Base-by-base conservation (phyloP, 2,329 filamentous ascomycete species). In the Incumbomyces lentus region DNA sequence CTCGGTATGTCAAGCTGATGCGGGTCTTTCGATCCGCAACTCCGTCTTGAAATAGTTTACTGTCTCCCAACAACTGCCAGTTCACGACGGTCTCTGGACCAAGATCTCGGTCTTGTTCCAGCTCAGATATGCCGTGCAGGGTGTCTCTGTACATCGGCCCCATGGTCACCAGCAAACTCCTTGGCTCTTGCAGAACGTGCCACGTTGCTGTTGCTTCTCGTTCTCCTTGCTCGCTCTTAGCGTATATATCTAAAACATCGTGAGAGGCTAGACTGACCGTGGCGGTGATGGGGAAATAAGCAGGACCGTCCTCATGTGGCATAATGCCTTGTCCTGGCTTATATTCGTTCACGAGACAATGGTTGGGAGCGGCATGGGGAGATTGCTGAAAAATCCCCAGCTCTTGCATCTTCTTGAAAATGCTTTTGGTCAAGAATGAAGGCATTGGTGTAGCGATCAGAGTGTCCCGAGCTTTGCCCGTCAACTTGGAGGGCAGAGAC, bases 291-390 rank as follows among this genome's bases (percentile, higher is more conserved):
- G 84, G 84, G 60, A 84, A 76, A 62, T 98, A 98, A 8, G 90
- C 86, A 7, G 76, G 69, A 1, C 90, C 92, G 63, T 98, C 90
- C 71, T 95, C 92, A 63, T 96, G 90, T 39, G 89, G 82, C 86
- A 95, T 94, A 55, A 96, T 96, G n/a, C 90, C 90, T 52, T 95
- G 78, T 1, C 86, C 86, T 0, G 86, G 79, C 1, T 74, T 73
- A 63, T 96, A 98, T 63, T 95, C 89, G 60, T 98, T 98, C 56
- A 96, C 80, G 32, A 96, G 72, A 38, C 94, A 86, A 66, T 96
- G 92, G 58, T 96, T 98, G 2, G 90, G 86, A 3, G 70, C 72
- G 14, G 69, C 58, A 60, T 96, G 89, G 4, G 86, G 85, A 42
- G 88, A 86, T 16, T 71, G 61, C 2, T 62, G 51, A 59, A 82